phyloP scores from a whole-genome alignment of 768 basidiomycete species.

The Termitomyces sp. region DNA sequence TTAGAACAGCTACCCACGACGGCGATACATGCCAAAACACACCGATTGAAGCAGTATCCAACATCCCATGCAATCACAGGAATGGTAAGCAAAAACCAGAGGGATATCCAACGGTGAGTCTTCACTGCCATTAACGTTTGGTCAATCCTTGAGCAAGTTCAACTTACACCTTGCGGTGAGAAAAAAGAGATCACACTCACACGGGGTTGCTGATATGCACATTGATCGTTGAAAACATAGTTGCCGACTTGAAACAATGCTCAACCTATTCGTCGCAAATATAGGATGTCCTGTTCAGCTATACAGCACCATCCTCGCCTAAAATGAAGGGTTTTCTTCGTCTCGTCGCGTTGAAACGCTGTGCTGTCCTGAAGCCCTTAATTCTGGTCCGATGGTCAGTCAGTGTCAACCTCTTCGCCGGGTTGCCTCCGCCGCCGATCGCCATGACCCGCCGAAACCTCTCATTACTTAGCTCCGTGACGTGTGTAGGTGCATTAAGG shows the following conservation, averaged over 20 bases:
- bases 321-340: background rate
- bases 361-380: background rate
- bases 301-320: background rate
- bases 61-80: constrained; percentile 78
- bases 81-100: constrained; percentile 64
- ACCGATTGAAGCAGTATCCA: constrained; percentile 80
- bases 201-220: background rate
- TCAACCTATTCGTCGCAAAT: background rate
- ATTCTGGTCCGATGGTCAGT: too few species aligned
- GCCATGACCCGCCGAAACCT: background rate
- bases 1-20: background rate
- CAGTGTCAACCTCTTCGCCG: background rate
- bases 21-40: constrained; percentile 15
- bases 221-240: background rate
- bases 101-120: constrained; percentile 51
- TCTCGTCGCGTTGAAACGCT: background rate
- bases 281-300: background rate
- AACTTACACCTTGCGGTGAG: background rate
- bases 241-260: background rate
- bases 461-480: background rate
- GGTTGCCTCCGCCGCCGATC: background rate
- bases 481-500: background rate
- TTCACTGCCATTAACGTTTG: constrained; percentile 40
- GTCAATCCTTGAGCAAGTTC: background rate
- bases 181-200: background rate